Evolutionary conservation across 2,329 filamentous ascomycete genomes (phyloP).

Genomic region (Sclerotinia sclerotiorum): DNA sequence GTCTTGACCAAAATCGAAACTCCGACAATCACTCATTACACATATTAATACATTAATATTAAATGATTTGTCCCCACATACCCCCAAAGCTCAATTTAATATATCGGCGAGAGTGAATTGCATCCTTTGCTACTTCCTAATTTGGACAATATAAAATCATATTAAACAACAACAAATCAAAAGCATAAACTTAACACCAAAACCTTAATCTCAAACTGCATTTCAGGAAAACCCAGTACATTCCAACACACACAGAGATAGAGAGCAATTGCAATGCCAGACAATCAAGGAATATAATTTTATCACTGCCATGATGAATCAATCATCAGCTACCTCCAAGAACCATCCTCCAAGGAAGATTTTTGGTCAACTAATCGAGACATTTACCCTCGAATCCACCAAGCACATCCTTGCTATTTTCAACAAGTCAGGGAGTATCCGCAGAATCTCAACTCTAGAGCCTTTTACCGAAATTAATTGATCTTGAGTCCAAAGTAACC

Average conservation of each 20-base stretch:
- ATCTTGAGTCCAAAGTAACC: not conserved
- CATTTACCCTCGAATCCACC: not conserved
- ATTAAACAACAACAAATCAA: too few species aligned
- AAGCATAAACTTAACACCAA: not conserved
- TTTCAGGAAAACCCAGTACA: not conserved
- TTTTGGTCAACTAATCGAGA: not conserved
- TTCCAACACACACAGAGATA: too few species aligned
- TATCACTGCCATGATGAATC: too few species aligned
- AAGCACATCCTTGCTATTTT: not conserved
- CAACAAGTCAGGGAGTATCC: not conserved
- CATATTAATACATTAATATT: too few species aligned
- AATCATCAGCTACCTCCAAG: not conserved
- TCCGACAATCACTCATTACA: too few species aligned
- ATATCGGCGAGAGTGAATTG: not conserved
- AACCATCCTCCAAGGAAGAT: not conserved
- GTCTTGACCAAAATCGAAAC: too few species aligned
- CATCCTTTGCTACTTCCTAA: not conserved
- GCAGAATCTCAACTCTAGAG: not conserved
- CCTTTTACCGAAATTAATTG: not conserved
- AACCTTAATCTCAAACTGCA: not conserved
- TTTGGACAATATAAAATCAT: not conserved
- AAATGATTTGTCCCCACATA: too few species aligned
- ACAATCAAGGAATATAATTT: too few species aligned
- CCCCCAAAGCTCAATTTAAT: not conserved
- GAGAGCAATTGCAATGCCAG: too few species aligned